A percentile compares a stretch with the other conserved stretches of the same genome.
These are phyloP conservation scores for Solanum medicagineum DNA, from an alignment of 257 asterid species.

Conservation along the genomic window DNA sequence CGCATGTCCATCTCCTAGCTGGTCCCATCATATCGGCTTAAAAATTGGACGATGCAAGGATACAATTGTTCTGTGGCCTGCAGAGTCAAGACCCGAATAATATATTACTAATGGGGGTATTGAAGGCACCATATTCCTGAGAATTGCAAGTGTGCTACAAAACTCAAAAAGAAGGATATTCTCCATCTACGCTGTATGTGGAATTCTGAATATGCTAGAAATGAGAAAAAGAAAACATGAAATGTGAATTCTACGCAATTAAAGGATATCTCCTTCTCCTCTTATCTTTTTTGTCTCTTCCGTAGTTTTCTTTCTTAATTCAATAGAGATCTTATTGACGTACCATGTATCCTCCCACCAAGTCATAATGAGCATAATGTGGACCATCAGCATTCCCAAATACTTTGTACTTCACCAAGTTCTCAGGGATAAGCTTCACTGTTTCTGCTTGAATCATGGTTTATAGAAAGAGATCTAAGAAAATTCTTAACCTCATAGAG, in stretches of 20 bases:
- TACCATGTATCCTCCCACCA: slow-evolving; percentile 90
- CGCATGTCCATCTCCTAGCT: not conserved
- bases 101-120: not conserved
- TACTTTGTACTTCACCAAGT: slow-evolving; percentile 64
- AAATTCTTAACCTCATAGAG: not conserved
- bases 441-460: slow-evolving; percentile 51
- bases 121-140: not conserved
- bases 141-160: not conserved
- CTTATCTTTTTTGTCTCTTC: not conserved
- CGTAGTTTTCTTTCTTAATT: not conserved
- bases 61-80: slow-evolving; percentile 72
- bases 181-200: not conserved
- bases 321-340: not conserved
- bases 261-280: not conserved
- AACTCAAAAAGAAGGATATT: not conserved
- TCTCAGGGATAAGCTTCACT: slow-evolving; percentile 58
- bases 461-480: not conserved
- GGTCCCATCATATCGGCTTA: slow-evolving; percentile 34
- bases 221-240: not conserved
- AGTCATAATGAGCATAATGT: slow-evolving; percentile 96
- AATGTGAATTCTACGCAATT: not conserved
- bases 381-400: slow-evolving; percentile 77
- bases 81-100: not conserved
- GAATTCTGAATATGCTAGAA: not conserved
- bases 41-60: slow-evolving; percentile 59